Conservation (phyloP, 129 eudicot species). For the Chrysanthemum lavandulifolium region DNA sequence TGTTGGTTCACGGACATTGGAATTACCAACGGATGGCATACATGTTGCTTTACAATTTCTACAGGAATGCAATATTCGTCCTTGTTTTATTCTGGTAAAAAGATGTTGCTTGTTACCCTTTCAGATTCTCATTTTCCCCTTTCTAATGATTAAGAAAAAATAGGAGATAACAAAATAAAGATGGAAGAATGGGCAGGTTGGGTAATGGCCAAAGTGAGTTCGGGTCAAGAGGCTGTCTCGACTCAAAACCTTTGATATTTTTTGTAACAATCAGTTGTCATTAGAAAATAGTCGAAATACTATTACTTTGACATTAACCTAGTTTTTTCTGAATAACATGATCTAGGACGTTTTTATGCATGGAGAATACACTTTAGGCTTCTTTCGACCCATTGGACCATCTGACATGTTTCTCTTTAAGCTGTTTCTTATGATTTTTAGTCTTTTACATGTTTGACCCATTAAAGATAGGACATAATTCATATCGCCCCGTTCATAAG, state of each 20-base stretch:
- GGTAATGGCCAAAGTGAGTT: neutral
- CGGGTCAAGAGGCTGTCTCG: neutral
- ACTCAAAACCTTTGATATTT: neutral
- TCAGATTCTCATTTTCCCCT: neutral
- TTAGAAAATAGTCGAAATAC: neutral
- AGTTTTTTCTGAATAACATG: neutral
- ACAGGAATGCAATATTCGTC: slow-evolving; percentile 83
- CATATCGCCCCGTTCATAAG: neutral
- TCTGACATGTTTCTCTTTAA: too few relatives aligned
- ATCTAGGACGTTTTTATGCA: neutral
- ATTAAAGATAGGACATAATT: neutral
- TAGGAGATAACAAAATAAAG: neutral
- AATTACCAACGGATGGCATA: slow-evolving; percentile 93
- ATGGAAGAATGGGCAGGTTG: neutral
- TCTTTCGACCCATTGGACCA: too few relatives aligned
- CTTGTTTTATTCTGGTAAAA: slow-evolving; percentile 80
- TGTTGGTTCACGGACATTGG: slow-evolving; percentile 98
- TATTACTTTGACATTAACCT: neutral
- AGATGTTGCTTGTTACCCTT: neutral
- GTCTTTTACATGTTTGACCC: neutral
- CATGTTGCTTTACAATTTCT: slow-evolving; percentile 93
- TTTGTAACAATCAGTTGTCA: neutral
- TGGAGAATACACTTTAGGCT: too few relatives aligned
- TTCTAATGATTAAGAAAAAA: neutral
- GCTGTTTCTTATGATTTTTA: neutral